Conservation (phyloP, 345 rosid genomes). For the Bruguiera parviflora region DNA sequence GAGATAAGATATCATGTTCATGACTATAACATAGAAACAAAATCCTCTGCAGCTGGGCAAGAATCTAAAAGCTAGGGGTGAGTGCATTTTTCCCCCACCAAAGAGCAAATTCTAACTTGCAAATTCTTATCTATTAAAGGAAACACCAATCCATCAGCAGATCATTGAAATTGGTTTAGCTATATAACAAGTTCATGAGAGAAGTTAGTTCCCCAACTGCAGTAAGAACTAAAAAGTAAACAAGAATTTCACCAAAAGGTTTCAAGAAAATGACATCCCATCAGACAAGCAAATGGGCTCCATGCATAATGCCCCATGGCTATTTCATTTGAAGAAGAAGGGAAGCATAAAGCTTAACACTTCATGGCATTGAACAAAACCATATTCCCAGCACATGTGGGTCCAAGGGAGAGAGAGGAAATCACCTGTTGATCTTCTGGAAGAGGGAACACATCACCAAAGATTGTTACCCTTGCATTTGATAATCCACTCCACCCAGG, state of each 20-base stretch:
- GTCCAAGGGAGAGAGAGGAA: background rate
- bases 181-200: background rate
- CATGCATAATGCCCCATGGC: background rate
- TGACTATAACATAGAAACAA: background rate
- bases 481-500: constrained; percentile 99
- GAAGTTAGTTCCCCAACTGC: background rate
- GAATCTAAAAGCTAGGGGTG: background rate
- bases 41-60: background rate
- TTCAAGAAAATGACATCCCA: background rate
- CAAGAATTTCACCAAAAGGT: background rate
- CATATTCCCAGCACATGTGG: background rate
- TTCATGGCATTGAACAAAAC: background rate
- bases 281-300: background rate
- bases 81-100: background rate
- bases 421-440: constrained; percentile 77
- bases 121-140: background rate
- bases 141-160: background rate
- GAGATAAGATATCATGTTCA: constrained; percentile 6
- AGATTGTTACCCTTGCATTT: constrained; percentile 91
- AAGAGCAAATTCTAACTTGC: background rate
- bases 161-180: background rate
- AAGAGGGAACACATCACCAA: constrained; percentile 90
- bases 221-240: background rate
- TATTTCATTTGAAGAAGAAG: background rate
- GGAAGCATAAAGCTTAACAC: background rate